Base-by-base conservation (phyloP, 768 basidiomycete genomes). In the Collybia mongolica region DNA sequence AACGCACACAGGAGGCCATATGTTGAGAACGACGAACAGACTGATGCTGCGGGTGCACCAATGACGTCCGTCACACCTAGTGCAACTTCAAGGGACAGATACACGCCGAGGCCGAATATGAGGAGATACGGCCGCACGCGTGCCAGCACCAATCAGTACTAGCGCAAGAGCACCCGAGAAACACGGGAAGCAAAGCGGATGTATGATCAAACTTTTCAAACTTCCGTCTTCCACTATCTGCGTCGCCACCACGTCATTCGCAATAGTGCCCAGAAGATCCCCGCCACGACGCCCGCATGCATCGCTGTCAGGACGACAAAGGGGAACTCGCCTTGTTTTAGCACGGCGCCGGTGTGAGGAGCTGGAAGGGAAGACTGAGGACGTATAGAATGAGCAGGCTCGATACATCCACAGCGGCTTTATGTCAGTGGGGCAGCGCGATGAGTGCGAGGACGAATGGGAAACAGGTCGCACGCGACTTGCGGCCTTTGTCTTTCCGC, bases 161-260 rank as follows among this genome's bases (percentile, higher is more conserved):
- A 42, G 23, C 17, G 9, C 39, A 43, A 42, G 52, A 35, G 17
- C 12, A 32, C 11, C 46, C 36, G 53, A 39, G 35, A 48, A 42
- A 24, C n/a, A 19, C 14, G 11, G 8, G 15, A 12, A 20, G 22
- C 5, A 32, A 12, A 15, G 17, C 39, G 5, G 26, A 79, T 79
- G 57, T 47, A 90, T 87, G 46, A 88, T 69, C 43, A 90, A 54
- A 51, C 85, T 80, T 56, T 80, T 80, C 28, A 84, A 70, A 0
- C 90, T 90, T 5, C 93, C 96, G 60, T 92, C 96, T 65, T 98
- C 96, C 48, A 98, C 89, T 42, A 94, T 64, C 68, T 98, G 96
- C 17, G 87, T 90, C 32, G 86, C 83, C 18, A 93, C 79, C 52
- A 92, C 68, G 7, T 77, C 88, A 66, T 90, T 92, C 26, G 77